Evolutionary conservation across 768 basidiomycete species (phyloP).

Genomic region (Mycena sanguinolenta): DNA sequence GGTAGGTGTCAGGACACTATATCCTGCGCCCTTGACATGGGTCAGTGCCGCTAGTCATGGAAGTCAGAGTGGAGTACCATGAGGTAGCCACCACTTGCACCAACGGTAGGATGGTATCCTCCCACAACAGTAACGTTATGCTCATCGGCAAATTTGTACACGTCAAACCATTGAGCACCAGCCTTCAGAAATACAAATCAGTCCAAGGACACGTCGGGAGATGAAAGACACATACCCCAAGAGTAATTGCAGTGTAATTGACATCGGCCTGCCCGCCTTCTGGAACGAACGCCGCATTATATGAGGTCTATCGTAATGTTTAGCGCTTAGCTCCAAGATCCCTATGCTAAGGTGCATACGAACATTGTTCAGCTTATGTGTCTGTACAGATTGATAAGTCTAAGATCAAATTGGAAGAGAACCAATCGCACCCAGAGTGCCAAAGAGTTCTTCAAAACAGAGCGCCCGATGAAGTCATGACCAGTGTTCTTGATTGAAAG

Average conservation of each 20-base stretch:
- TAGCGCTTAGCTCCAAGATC: slow-evolving; percentile 14
- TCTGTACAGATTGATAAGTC: slow-evolving; percentile 14
- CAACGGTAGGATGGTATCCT: slow-evolving; percentile 16
- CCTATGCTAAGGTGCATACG: slow-evolving; percentile 5
- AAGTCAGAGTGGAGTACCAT: slow-evolving; percentile 18
- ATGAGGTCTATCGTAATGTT: slow-evolving; percentile 19
- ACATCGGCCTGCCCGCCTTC: slow-evolving; percentile 24
- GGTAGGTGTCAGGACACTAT: slow-evolving; percentile 22
- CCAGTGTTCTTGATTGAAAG: slow-evolving; percentile 31
- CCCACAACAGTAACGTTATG: slow-evolving; percentile 18
- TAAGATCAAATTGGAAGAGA: slow-evolving; percentile 7
- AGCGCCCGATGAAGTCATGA: slow-evolving; percentile 24
- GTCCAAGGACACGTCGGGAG: slow-evolving; percentile 5
- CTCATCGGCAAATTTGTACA: slow-evolving; percentile 26
- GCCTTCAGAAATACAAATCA: slow-evolving; percentile 15
- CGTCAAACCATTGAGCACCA: slow-evolving; percentile 13
- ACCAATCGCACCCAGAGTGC: slow-evolving; percentile 18
- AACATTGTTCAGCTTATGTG: slow-evolving; percentile 21
- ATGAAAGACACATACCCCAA: slow-evolving; percentile 16
- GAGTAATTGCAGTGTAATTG: slow-evolving; percentile 22
- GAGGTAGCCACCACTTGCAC: slow-evolving; percentile 24
- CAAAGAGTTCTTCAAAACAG: slow-evolving; percentile 14
- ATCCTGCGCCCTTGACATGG: slow-evolving; percentile 15
- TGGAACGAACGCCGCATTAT: slow-evolving; percentile 18
- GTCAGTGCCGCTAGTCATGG: not conserved